These are phyloP conservation scores for Blastobotrys buckinghamii DNA, from an alignment of 1,139 yeast species.

Conservation along the genomic window DNA sequence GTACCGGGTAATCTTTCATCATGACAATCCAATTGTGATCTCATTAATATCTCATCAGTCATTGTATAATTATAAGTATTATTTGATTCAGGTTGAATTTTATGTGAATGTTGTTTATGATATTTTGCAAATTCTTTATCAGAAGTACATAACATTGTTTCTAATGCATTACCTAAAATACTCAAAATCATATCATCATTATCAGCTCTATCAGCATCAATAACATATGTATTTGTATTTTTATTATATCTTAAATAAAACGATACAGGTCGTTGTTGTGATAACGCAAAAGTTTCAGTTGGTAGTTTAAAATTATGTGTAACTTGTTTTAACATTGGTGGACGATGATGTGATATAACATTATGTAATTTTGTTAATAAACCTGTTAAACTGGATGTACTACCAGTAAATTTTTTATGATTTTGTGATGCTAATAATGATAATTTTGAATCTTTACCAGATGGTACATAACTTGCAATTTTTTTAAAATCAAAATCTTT, in stretches of 20 bases:
- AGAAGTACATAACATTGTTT: slow-evolving; percentile 61
- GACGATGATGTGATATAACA: slow-evolving; percentile 56
- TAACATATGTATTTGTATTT: slow-evolving; percentile 45
- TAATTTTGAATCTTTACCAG: slow-evolving; percentile 57
- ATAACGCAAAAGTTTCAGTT: slow-evolving; percentile 31
- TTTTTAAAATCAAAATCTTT: slow-evolving; percentile 61
- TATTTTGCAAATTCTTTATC: slow-evolving; percentile 42
- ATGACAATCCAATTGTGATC: slow-evolving; percentile 87
- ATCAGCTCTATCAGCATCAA: slow-evolving; percentile 65
- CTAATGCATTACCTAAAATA: slow-evolving; percentile 72
- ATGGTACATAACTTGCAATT: slow-evolving; percentile 54
- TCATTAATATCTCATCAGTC: slow-evolving; percentile 63
- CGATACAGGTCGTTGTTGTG: slow-evolving; percentile 40
- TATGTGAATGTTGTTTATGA: slow-evolving; percentile 17
- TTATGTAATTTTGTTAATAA: slow-evolving; percentile 68
- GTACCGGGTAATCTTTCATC: slow-evolving; percentile 78
- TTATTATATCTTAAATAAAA: slow-evolving; percentile 38
- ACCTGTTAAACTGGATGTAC: slow-evolving; percentile 85
- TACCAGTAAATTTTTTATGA: slow-evolving; percentile 53
- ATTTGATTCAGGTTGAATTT: slow-evolving; percentile 11
- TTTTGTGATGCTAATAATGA: slow-evolving; percentile 42
- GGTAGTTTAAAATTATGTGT: slow-evolving; percentile 40
- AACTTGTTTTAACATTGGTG: slow-evolving; percentile 40
- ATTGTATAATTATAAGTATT: slow-evolving; percentile 64
- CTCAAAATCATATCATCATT: slow-evolving; percentile 71